phyloP scores from a whole-genome alignment of 1,284 basidiomycete species.

The Bondarzewia mesenterica region DNA sequence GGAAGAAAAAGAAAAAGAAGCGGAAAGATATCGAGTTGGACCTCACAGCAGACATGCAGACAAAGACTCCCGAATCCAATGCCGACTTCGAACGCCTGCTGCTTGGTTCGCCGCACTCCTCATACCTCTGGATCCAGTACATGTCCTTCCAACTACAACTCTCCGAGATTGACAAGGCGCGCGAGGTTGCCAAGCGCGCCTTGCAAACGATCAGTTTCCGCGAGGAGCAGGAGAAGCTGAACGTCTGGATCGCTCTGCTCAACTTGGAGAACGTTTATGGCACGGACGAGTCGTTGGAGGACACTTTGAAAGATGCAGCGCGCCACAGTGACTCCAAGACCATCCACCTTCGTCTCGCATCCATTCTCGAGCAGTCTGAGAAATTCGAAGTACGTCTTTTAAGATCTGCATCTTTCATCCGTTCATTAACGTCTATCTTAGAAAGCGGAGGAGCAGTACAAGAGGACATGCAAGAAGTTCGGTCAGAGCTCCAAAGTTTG shows the following conservation, averaged over 20 bases:
- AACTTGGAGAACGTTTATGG: slow-evolving; percentile 96
- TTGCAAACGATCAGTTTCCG: slow-evolving; percentile 88
- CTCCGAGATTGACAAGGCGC: slow-evolving; percentile 91
- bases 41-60: slow-evolving; percentile 80
- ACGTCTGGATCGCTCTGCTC: slow-evolving; percentile 95
- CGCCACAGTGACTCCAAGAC: slow-evolving; percentile 91
- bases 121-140: slow-evolving; percentile 98
- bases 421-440: slow-evolving; percentile 22
- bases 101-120: slow-evolving; percentile 94
- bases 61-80: slow-evolving; percentile 80
- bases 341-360: slow-evolving; percentile 76
- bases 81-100: slow-evolving; percentile 93
- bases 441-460: slow-evolving; percentile 84
- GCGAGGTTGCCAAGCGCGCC: slow-evolving; percentile 81
- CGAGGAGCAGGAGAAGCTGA: slow-evolving; percentile 94
- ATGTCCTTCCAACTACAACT: slow-evolving; percentile 98
- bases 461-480: slow-evolving; percentile 87
- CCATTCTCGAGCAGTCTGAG: slow-evolving; percentile 78
- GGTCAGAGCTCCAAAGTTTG: slow-evolving; percentile 87
- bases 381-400: slow-evolving; percentile 62
- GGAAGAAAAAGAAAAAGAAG: slow-evolving; percentile 59
- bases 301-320: slow-evolving; percentile 84
- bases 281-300: slow-evolving; percentile 71
- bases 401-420: not conserved
- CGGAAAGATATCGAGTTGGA: slow-evolving; percentile 74